Base-by-base conservation (phyloP, 2,329 filamentous ascomycete species). In the Coleophoma eucalyptorum region DNA sequence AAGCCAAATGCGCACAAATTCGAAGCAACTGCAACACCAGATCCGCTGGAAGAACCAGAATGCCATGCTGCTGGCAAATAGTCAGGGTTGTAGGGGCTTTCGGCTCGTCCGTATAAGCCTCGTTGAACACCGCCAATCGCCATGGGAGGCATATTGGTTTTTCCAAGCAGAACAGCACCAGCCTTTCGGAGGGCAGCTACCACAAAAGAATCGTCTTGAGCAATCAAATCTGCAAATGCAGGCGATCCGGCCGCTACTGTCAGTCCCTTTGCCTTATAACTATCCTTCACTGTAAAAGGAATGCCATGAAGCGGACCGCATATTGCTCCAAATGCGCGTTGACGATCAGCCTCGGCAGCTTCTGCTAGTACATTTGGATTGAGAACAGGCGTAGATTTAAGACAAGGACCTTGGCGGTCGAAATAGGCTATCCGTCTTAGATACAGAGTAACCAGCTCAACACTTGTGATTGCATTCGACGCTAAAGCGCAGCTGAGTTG, bases 131-230 rank as follows among this genome's bases (percentile, higher is more conserved):
- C 80, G 0, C 78, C 79, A 19, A 75, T 73, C 12, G 79, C 80
- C 78, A 83, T 81, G 0, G 80, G 75, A 0, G 77, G 80, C 74
- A 83, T 80, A 50, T 83, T 84, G 0, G 80, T 81, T 41, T 74
- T 72, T 0, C 80, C 81, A 0, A 81, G 65, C 19, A 80, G 62
- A 1, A 81, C 65, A 0, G 72, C 76, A 1, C 79, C 78, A 1
- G 76, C 74, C 26, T 71, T 65, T 4, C 73, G 69, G 5, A 84
- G 65, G 11, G 66, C 63, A 10, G 69, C 57, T 0, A 79, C 77
- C 5, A 75, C 72, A 3, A 74, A 75, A 1, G 79, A 76, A 60
- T 84, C 79, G 41, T 77, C 70, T 5, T 69, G 74, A 0, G 80
- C 72, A 3, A 76, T 56, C 0, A 83, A 59, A 6, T 74, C 60